These are phyloP conservation scores for Acanthamoeba culbertsoni DNA, from an alignment of 208 protist genomes.

Conservation along the genomic window DNA sequence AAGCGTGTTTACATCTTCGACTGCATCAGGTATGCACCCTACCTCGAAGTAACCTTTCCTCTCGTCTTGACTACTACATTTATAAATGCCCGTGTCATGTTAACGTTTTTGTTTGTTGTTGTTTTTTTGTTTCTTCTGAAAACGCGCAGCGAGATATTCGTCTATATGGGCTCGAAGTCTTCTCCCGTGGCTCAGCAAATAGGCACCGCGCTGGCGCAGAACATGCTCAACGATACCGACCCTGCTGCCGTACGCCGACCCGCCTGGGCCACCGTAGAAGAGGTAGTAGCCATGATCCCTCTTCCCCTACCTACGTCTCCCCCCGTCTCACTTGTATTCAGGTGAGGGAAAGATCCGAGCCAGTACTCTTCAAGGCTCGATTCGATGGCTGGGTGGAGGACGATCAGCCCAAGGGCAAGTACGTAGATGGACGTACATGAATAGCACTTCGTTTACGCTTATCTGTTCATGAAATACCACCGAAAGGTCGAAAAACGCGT, in stretches of 20 bases:
- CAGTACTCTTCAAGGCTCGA: slow-evolving; percentile 23
- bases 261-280: not conserved
- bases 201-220: not conserved
- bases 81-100: too few relatives aligned
- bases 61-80: too few relatives aligned
- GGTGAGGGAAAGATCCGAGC: not conserved
- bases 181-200: slow-evolving; percentile 2
- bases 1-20: not conserved
- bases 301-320: not conserved
- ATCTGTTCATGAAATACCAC: not conserved
- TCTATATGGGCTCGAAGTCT: not conserved
- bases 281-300: not conserved
- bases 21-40: slow-evolving; percentile 8
- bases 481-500: not conserved
- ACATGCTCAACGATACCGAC: slow-evolving; percentile 3
- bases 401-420: slow-evolving; percentile 31
- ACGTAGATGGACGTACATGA: not conserved
- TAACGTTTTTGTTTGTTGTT: too few relatives aligned
- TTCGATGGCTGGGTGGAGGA: slow-evolving; percentile 24
- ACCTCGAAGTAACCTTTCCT: too few relatives aligned
- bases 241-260: not conserved
- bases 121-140: too few relatives aligned
- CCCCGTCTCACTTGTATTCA: not conserved
- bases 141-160: not conserved
- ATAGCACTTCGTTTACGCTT: not conserved